phyloP scores from a whole-genome alignment of 345 rosid genomes.

The Clausena lansium region DNA sequence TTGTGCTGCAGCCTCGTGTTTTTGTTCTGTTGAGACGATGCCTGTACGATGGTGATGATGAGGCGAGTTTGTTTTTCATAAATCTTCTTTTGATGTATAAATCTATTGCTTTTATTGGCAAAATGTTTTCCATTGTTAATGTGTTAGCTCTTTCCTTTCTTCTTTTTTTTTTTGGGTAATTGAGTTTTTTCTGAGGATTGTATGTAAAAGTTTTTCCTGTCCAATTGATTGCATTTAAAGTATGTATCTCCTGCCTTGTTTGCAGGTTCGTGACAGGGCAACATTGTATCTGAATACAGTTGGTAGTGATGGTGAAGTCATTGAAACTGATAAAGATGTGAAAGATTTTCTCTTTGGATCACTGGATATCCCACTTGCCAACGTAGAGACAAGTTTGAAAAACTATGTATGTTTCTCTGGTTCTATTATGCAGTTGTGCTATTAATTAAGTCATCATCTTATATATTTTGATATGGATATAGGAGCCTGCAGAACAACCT shows the following conservation, averaged over 20 bases:
- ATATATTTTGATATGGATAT: slow-evolving; percentile 25
- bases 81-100: not conserved
- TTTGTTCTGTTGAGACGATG: slow-evolving; percentile 88
- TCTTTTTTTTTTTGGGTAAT: not conserved
- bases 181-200: not conserved
- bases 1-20: slow-evolving; percentile 68
- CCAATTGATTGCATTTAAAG: not conserved
- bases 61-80: slow-evolving; percentile 50
- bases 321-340: slow-evolving; percentile 58
- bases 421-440: slow-evolving; percentile 11
- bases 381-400: slow-evolving; percentile 89
- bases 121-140: not conserved
- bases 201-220: not conserved
- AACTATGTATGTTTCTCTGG: slow-evolving; percentile 60
- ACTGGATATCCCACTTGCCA: slow-evolving; percentile 75
- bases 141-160: not conserved
- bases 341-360: slow-evolving; percentile 82
- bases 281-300: slow-evolving; percentile 83
- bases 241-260: not conserved
- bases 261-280: slow-evolving; percentile 97
- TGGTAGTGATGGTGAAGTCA: slow-evolving; percentile 61
- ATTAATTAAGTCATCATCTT: slow-evolving; percentile 18
- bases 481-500: slow-evolving; percentile 84
- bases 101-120: not conserved
- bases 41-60: slow-evolving; percentile 93